phyloP scores from a whole-genome alignment of 169 alveolate genomes.

The Plasmodium blacklocki region DNA sequence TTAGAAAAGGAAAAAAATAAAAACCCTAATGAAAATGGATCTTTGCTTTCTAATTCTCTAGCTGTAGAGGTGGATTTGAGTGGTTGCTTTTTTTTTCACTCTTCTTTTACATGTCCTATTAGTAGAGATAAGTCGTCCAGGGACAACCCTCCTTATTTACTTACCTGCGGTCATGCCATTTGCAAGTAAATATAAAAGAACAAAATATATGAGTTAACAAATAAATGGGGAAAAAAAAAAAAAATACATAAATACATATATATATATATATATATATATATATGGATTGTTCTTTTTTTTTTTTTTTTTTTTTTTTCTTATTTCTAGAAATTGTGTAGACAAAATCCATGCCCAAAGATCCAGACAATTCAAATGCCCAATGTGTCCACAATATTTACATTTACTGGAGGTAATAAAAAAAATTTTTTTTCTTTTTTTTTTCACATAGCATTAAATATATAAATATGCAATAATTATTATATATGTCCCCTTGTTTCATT shows the following conservation, averaged over 20 bases:
- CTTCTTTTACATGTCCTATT: slow-evolving; percentile 79
- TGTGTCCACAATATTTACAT: slow-evolving; percentile 71
- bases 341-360: slow-evolving; percentile 75
- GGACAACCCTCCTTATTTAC: slow-evolving; percentile 72
- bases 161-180: slow-evolving; percentile 80
- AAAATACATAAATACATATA: background rate
- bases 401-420: slow-evolving; percentile 34
- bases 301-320: background rate
- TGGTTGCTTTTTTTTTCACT: slow-evolving; percentile 77
- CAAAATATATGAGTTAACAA: background rate
- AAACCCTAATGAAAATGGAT: slow-evolving; percentile 17
- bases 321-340: slow-evolving; percentile 63
- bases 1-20: slow-evolving; percentile 41
- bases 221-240: too few species aligned
- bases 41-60: slow-evolving; percentile 38
- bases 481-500: too few species aligned
- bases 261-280: background rate
- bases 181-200: slow-evolving; percentile 66
- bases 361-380: slow-evolving; percentile 72
- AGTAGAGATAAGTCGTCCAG: slow-evolving; percentile 75
- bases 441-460: background rate
- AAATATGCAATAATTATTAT: too few species aligned
- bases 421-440: background rate
- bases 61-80: slow-evolving; percentile 80
- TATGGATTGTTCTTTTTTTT: too few species aligned